Base-by-base conservation (phyloP, 805 yeast genomes). In the Candida insectorum region DNA sequence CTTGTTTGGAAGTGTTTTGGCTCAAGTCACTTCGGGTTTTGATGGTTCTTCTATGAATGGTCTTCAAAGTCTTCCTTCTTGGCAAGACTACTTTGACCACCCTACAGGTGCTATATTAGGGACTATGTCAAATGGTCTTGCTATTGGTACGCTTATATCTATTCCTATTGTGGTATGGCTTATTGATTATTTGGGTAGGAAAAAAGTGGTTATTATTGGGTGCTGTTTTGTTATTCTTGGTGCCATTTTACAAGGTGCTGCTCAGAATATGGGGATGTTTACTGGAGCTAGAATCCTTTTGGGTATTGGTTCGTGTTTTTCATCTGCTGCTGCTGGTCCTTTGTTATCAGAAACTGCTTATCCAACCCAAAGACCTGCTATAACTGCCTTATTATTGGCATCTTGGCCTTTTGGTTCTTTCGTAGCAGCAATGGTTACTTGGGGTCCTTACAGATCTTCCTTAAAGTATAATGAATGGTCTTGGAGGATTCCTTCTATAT, bases 401-500 rank as follows among this genome's bases (percentile, higher is more conserved):
- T 63, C 64, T 38, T 71, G 75, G 76, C 70, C 67, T 43, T 43
- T 70, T 19, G 79, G 79, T 28, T 72, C 75, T n/a, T 45, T 71
- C 32, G 47, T 73, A 28, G 73, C 78, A 6, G 72, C 74, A 19
- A 66, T 73, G 71, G 62, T 64, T 33, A 58, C 72, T 4, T 71
- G 54, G 43, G 79, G 73, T 48, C 29, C 39, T 11, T 33, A 18
- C 31, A 16, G 11, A 11, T 12, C 31, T 17, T 11, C 18, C 6
- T 28, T 18, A n/a, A 28, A 18, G 9, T 18, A n/a, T 10, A 42
- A 28, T 25, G 47, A 56, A 22, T 64, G 67, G 62, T 54, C 67
- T 17, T 75, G 79, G 79, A 70, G 76, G 53, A 57, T 74, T 35
- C 80, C 81, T 23, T 60, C 76, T 9, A 59, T 62, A 28, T 36